A percentile compares a stretch with the other conserved stretches of the same genome.
Evolutionary conservation across 2,329 filamentous ascomycete genomes (phyloP).

Genomic region (Colletotrichum sp.): DNA sequence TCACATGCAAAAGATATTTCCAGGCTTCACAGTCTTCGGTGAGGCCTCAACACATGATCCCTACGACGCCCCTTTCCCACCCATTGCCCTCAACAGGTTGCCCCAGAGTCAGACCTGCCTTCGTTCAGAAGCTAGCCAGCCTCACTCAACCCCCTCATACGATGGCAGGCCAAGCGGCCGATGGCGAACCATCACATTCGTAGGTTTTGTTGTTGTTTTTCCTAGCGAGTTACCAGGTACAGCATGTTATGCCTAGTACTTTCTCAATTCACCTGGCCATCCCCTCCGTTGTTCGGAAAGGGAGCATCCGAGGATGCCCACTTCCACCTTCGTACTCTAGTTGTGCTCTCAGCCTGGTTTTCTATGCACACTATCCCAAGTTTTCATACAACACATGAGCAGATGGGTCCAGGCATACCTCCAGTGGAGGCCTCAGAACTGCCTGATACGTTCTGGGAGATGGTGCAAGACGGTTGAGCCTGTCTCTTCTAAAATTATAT

Average conservation of each 20-base stretch:
- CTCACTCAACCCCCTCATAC: neutral
- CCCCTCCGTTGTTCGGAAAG: neutral
- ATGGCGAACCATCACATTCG: neutral
- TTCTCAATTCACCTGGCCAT: neutral
- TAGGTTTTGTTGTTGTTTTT: neutral
- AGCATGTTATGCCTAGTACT: rapidly evolving
- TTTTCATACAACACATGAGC: neutral
- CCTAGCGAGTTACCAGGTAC: rapidly evolving
- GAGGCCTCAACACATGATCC: neutral
- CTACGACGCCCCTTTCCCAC: neutral
- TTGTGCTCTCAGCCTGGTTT: neutral
- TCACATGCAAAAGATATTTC: neutral
- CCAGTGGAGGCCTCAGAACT: neutral
- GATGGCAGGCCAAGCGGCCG: neutral
- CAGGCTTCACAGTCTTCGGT: neutral
- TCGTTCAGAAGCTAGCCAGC: neutral
- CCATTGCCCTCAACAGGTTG: neutral
- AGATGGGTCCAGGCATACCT: neutral
- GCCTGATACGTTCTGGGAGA: neutral
- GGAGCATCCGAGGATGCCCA: neutral
- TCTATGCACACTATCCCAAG: neutral
- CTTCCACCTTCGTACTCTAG: rapidly evolving
- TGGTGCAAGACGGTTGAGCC: neutral
- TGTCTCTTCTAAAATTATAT: too few relatives aligned
- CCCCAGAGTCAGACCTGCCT: neutral